phyloP scores from a whole-genome alignment of 2,329 filamentous ascomycete species.

The Hymenoscyphus occultus region DNA sequence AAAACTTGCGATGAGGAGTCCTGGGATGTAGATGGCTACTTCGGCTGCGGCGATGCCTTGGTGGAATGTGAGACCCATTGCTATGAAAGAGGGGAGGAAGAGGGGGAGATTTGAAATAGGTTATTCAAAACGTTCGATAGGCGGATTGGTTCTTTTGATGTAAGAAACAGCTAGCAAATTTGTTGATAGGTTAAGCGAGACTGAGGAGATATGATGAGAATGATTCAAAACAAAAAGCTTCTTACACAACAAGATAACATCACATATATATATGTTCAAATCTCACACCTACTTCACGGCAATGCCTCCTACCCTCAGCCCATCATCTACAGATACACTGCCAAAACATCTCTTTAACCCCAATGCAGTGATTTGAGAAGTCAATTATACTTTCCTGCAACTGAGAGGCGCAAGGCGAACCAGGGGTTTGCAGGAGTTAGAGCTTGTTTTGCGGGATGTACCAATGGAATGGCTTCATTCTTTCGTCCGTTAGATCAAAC shows the following conservation, averaged over 20 bases:
- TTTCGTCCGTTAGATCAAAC: not conserved
- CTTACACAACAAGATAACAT: not conserved
- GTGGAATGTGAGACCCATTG: constrained; percentile 35
- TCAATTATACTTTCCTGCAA: not conserved
- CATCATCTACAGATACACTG: not conserved
- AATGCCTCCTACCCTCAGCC: not conserved
- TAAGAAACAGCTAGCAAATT: not conserved
- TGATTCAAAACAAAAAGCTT: not conserved
- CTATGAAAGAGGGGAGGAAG: not conserved
- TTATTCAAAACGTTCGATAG: not conserved
- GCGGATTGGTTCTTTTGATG: not conserved
- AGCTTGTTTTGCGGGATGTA: not conserved
- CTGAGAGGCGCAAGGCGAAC: not conserved
- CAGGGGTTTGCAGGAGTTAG: not conserved
- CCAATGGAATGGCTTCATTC: constrained; percentile 1
- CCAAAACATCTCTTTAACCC: not conserved
- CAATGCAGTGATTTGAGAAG: not conserved
- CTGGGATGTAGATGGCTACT: constrained; percentile 41
- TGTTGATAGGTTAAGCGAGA: not conserved
- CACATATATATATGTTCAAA: not conserved
- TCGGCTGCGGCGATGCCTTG: constrained; percentile 43
- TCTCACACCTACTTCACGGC: not conserved
- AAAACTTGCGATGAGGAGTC: constrained; percentile 38
- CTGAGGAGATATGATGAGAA: not conserved
- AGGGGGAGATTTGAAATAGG: not conserved